These are phyloP conservation scores for Pseudocercospora eumusae DNA, from an alignment of 2,329 filamentous ascomycete species.

Conservation along the genomic window DNA sequence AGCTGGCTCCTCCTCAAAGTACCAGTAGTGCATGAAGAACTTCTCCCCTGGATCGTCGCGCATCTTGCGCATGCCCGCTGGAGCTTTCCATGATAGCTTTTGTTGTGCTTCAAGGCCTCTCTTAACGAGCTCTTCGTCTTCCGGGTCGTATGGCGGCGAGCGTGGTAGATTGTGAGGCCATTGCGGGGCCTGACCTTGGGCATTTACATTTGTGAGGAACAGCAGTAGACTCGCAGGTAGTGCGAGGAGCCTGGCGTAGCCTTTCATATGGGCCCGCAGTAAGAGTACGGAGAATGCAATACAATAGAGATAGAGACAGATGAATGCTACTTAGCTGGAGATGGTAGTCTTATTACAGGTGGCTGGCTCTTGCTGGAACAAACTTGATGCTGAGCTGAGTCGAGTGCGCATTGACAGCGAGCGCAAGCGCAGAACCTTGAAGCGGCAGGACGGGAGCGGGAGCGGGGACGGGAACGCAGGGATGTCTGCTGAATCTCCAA, in stretches of 20 bases:
- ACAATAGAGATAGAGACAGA: neutral
- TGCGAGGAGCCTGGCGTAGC: slow-evolving; percentile 27
- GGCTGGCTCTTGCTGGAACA: slow-evolving; percentile 4
- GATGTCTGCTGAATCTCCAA: neutral
- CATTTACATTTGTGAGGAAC: slow-evolving; percentile 21
- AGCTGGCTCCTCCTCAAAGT: slow-evolving; percentile 42
- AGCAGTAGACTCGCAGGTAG: slow-evolving; percentile 34
- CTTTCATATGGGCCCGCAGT: slow-evolving; percentile 26
- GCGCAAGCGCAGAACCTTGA: too few relatives aligned
- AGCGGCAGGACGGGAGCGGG: neutral
- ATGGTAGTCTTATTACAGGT: slow-evolving; percentile 3
- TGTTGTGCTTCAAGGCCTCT: slow-evolving; percentile 46
- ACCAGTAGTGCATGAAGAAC: slow-evolving; percentile 68
- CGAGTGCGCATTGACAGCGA: neutral
- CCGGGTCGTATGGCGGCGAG: slow-evolving; percentile 51
- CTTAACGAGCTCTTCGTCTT: slow-evolving; percentile 48
- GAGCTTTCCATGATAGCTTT: slow-evolving; percentile 47
- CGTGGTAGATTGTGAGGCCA: slow-evolving; percentile 52
- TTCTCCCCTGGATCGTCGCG: slow-evolving; percentile 69
- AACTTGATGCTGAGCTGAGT: neutral
- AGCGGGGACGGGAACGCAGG: neutral
- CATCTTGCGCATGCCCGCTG: slow-evolving; percentile 72
- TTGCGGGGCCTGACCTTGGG: slow-evolving; percentile 37
- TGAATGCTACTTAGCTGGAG: slow-evolving; percentile 1
- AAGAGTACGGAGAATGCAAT: too few relatives aligned